Evolutionary conservation across 148 eudicot species (phyloP).

Genomic region (Bassia scoparia): DNA sequence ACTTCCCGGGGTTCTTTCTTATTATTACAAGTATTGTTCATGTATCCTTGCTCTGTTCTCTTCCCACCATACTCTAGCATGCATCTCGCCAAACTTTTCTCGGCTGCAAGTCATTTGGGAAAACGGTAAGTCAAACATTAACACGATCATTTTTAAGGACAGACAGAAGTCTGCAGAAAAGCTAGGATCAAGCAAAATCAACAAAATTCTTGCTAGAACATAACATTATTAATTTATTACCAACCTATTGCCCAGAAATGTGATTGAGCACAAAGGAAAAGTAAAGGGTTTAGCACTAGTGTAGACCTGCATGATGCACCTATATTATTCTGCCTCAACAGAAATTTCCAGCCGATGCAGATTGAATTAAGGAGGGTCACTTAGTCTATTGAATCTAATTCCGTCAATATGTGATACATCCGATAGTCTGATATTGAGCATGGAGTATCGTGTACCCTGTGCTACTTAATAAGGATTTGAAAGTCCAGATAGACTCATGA

Average conservation of each 20-base stretch:
- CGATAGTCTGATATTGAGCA: no score
- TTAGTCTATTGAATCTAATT: background rate
- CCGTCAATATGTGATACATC: background rate
- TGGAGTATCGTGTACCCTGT: no score
- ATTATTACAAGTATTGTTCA: slow-evolving; percentile 63
- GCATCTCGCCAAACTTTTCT: slow-evolving; percentile 86
- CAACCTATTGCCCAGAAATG: no score
- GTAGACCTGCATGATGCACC: background rate
- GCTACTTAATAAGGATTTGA: background rate
- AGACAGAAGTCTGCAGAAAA: background rate
- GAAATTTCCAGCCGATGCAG: background rate
- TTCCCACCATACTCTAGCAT: slow-evolving; percentile 97
- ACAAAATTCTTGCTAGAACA: background rate
- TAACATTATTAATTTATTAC: background rate
- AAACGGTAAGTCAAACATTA: background rate
- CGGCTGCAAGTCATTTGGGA: slow-evolving; percentile 53
- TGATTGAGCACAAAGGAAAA: background rate
- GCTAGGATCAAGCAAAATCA: background rate
- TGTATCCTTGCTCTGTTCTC: slow-evolving; percentile 90
- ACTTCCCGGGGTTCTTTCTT: background rate
- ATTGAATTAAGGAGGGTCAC: background rate
- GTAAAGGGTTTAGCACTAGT: background rate
- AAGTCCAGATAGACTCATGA: background rate
- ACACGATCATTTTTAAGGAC: background rate
- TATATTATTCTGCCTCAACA: background rate